These are phyloP conservation scores for Medicago arabica DNA, from an alignment of 306 rosid genomes.

Conservation along the genomic window DNA sequence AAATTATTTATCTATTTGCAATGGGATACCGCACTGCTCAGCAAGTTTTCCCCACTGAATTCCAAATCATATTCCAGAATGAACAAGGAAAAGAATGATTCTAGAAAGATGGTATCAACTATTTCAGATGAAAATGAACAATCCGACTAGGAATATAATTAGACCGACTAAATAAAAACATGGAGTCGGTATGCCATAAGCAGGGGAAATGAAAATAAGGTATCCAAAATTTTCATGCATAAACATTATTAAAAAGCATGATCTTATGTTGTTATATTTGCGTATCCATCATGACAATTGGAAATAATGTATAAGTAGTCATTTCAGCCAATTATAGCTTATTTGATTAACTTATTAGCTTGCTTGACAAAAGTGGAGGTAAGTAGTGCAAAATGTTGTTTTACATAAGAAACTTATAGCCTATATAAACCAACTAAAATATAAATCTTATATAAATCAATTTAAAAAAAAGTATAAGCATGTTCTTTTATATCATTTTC, in stretches of 20 bases:
- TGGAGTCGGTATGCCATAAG: too few species aligned
- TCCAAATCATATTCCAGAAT: background rate
- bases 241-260: background rate
- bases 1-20: background rate
- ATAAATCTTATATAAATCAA: background rate
- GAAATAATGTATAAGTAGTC: background rate
- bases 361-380: too few species aligned
- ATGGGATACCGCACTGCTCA: constrained; percentile 13
- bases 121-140: background rate
- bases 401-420: too few species aligned
- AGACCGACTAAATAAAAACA: too few species aligned
- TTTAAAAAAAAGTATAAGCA: background rate
- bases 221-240: background rate
- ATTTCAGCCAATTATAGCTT: background rate
- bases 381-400: too few species aligned
- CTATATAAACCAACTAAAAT: background rate
- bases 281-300: background rate
- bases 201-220: too few species aligned
- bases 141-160: too few species aligned
- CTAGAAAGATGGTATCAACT: constrained; percentile 10
- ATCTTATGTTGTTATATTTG: background rate
- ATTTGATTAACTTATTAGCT: too few species aligned
- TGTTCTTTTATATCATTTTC: background rate
- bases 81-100: background rate
- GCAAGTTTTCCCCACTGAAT: background rate